phyloP scores from a whole-genome alignment of 2,329 filamentous ascomycete species.

The Fusarium ambrosium region DNA sequence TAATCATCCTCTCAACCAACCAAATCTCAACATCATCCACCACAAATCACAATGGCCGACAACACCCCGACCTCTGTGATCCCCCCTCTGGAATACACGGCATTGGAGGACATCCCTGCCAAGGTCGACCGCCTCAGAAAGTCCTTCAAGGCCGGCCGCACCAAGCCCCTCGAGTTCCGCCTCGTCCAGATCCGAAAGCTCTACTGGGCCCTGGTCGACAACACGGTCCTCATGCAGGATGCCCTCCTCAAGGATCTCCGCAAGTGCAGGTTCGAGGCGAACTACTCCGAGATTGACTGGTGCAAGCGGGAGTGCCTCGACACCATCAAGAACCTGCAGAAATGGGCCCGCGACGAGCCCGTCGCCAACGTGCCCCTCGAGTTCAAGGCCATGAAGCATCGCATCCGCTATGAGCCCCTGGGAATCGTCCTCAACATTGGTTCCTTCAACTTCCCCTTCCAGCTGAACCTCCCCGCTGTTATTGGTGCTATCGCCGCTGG shows the following conservation, averaged over 20 bases:
- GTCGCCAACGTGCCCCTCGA: conserved; percentile 76
- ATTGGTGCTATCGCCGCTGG: conserved; percentile 93
- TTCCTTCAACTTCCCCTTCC: conserved; percentile 93
- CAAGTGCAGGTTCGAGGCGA: conserved; percentile 82
- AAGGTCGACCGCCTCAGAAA: conserved; percentile 72
- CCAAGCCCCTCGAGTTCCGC: conserved; percentile 85
- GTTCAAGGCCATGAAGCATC: conserved; percentile 78
- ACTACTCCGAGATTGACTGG: conserved; percentile 82
- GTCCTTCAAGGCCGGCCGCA: conserved; percentile 84
- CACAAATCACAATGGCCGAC: conserved; percentile 51
- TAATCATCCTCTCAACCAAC: conserved; percentile 20
- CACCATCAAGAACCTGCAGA: conserved; percentile 80
- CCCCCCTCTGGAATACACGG: conserved; percentile 69
- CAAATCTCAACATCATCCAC: conserved; percentile 14
- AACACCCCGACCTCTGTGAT: conserved; percentile 56
- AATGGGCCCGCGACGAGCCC: conserved; percentile 86
- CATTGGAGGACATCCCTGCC: conserved; percentile 74
- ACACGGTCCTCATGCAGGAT: conserved; percentile 77
- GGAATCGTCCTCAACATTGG: conserved; percentile 89
- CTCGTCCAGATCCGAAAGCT: conserved; percentile 90
- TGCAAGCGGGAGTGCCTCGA: conserved; percentile 85
- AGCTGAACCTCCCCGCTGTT: conserved; percentile 82
- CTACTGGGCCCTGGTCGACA: conserved; percentile 92
- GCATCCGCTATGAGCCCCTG: conserved; percentile 87
- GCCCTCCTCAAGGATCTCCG: conserved; percentile 83